These are phyloP conservation scores for Coemansia javaensis DNA, from an alignment of 192 early-diverging fungal species.

Conservation along the genomic window DNA sequence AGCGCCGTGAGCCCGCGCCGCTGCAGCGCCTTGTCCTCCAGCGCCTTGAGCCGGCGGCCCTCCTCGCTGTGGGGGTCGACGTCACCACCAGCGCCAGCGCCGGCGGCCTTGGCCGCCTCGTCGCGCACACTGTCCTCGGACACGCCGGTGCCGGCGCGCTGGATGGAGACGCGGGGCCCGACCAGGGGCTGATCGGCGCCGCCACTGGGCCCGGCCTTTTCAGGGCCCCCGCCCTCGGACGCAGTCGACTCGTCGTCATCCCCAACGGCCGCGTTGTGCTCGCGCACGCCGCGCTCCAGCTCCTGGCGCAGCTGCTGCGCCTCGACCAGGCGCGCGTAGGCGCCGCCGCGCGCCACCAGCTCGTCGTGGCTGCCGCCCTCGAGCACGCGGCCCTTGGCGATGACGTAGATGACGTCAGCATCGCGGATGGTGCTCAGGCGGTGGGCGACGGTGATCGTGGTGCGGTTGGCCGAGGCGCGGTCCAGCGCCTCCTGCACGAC, in stretches of 20 bases:
- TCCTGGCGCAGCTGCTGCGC: slow-evolving; percentile 55
- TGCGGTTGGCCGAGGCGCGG: slow-evolving; percentile 65
- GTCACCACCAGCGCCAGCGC: background rate
- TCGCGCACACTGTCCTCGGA: background rate
- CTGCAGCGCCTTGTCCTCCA: background rate
- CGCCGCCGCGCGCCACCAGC: slow-evolving; percentile 52
- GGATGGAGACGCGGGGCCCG: slow-evolving; percentile 3
- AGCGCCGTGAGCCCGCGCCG: slow-evolving; percentile 10
- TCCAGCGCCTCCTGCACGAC: slow-evolving; percentile 83
- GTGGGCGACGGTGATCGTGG: slow-evolving; percentile 89
- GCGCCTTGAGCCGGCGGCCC: background rate
- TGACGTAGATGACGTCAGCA: slow-evolving; percentile 81
- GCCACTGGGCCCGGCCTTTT: too few relatives aligned
- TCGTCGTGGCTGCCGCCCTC: slow-evolving; percentile 78
- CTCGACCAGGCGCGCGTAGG: slow-evolving; percentile 52
- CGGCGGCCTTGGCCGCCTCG: background rate
- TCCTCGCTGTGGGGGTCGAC: background rate
- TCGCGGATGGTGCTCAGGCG: slow-evolving; percentile 85
- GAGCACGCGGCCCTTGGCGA: slow-evolving; percentile 63
- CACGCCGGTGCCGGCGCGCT: slow-evolving; percentile 3
- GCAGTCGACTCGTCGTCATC: background rate
- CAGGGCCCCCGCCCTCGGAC: background rate
- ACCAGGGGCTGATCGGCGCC: too few relatives aligned
- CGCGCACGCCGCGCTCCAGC: slow-evolving; percentile 23
- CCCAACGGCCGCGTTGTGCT: background rate